Conservation (phyloP, 2,329 filamentous ascomycete species). For the Exophiala spinifera region DNA sequence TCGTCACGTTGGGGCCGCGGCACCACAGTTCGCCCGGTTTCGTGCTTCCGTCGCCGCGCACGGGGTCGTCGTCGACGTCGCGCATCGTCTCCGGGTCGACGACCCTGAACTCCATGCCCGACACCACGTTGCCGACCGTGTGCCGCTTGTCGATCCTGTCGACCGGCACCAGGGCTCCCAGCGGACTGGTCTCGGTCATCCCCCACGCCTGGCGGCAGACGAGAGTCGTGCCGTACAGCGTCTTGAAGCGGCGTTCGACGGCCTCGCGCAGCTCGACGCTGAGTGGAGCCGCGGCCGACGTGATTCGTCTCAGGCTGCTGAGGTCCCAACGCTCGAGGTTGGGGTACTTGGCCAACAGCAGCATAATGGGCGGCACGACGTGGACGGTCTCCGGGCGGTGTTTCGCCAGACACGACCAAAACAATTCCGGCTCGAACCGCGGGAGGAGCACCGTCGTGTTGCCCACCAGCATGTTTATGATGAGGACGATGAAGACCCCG, state of each 20-base stretch:
- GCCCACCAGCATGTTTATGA: conserved; percentile 53
- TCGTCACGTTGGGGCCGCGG: conserved; percentile 55
- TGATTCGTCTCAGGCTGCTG: conserved; percentile 61
- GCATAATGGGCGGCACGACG: conserved; percentile 71
- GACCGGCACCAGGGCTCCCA: conserved; percentile 2
- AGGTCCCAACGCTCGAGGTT: conserved; percentile 64
- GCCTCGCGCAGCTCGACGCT: conserved; percentile 55
- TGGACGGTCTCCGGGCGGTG: conserved; percentile 65
- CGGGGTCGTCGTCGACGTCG: conserved; percentile 10
- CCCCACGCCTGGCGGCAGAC: conserved; percentile 68
- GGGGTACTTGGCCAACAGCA: conserved; percentile 71
- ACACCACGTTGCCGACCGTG: conserved; percentile 21
- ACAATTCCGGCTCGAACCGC: conserved; percentile 69
- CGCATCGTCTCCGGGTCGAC: conserved; percentile 22
- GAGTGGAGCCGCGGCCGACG: conserved; percentile 72
- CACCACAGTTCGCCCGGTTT: conserved; percentile 49
- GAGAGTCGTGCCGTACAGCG: conserved; percentile 44
- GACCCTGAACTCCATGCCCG: conserved; percentile 23
- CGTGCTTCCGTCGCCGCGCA: conserved; percentile 17
- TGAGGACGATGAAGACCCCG: conserved; percentile 66
- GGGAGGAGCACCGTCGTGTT: conserved; percentile 73
- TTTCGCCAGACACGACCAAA: conserved; percentile 65
- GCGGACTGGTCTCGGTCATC: conserved; percentile 64
- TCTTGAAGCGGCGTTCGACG: conserved; percentile 45
- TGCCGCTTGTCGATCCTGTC: conserved; percentile 16